These are phyloP conservation scores for Populus deltoides DNA, from an alignment of 345 rosid species.

Conservation along the genomic window DNA sequence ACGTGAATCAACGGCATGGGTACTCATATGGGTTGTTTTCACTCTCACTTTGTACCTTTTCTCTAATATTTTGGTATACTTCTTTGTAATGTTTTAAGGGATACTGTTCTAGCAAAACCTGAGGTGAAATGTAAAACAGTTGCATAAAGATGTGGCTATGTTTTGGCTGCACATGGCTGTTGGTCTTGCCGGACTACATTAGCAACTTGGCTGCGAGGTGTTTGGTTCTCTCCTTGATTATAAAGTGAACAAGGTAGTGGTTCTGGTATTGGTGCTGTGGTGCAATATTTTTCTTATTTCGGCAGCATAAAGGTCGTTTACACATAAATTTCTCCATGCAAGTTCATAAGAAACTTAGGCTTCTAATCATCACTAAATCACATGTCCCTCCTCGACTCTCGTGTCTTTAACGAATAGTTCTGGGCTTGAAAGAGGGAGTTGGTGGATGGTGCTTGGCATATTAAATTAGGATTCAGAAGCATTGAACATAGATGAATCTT, in stretches of 20 bases:
- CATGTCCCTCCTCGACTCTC: neutral
- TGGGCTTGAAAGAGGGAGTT: neutral
- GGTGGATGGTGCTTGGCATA: neutral
- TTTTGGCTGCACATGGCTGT: constrained; percentile 20
- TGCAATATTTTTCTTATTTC: neutral
- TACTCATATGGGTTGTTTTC: constrained; percentile 41
- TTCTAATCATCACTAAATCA: constrained; percentile 2
- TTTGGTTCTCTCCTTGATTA: neutral
- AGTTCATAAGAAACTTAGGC: neutral
- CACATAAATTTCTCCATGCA: neutral
- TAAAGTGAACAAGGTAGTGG: neutral
- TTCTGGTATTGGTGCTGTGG: neutral
- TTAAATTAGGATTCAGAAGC: neutral
- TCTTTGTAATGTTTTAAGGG: constrained; percentile 7
- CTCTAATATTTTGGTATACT: neutral
- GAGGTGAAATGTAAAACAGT: constrained; percentile 5
- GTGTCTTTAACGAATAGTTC: neutral
- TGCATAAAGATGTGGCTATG: constrained; percentile 6
- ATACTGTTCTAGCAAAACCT: constrained; percentile 14
- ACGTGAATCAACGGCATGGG: constrained; percentile 41
- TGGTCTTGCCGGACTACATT: neutral
- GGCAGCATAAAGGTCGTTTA: neutral
- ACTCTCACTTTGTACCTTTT: neutral
- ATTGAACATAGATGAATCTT: neutral
- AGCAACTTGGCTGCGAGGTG: constrained; percentile 8